Percentiles rank a stretch among this genome's conserved stretches.
phyloP scores from a whole-genome alignment of 169 alveolate species.

The Babesia ovata region DNA sequence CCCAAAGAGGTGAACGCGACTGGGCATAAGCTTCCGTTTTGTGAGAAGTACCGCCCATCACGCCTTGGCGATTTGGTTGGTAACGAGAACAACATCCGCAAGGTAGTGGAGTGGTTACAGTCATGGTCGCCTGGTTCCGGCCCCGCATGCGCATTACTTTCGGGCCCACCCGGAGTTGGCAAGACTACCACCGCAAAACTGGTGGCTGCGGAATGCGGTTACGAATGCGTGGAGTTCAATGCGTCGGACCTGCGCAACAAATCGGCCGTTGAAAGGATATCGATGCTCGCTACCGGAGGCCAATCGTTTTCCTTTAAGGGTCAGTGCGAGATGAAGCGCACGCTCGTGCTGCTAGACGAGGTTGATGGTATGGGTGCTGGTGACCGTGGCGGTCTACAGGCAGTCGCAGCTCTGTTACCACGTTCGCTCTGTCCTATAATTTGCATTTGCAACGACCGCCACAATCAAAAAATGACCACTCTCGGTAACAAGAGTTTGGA shows the following conservation, averaged over 20 bases:
- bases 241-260: constrained; percentile 96
- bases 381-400: constrained; percentile 96
- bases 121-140: constrained; percentile 89
- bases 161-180: constrained; percentile 99
- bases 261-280: constrained; percentile 84
- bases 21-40: constrained; percentile 80
- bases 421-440: constrained; percentile 93
- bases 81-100: constrained; percentile 82
- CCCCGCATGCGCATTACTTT: constrained; percentile 88
- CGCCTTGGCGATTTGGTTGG: constrained; percentile 90
- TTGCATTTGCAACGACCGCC: constrained; percentile 95
- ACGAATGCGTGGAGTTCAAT: constrained; percentile 91
- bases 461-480: constrained; percentile 83
- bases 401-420: constrained; percentile 91
- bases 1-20: neutral
- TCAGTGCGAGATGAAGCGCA: constrained; percentile 66
- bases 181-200: constrained; percentile 95
- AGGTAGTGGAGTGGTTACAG: constrained; percentile 90
- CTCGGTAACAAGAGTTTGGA: constrained; percentile 92
- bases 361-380: constrained; percentile 98
- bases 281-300: constrained; percentile 83
- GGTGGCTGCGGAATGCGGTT: constrained; percentile 88
- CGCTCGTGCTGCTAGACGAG: constrained; percentile 94
- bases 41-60: constrained; percentile 93
- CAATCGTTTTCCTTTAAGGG: constrained; percentile 65